Evolutionary conservation across 805 yeast genomes (phyloP).

Genomic region (Priceomyces medius): DNA sequence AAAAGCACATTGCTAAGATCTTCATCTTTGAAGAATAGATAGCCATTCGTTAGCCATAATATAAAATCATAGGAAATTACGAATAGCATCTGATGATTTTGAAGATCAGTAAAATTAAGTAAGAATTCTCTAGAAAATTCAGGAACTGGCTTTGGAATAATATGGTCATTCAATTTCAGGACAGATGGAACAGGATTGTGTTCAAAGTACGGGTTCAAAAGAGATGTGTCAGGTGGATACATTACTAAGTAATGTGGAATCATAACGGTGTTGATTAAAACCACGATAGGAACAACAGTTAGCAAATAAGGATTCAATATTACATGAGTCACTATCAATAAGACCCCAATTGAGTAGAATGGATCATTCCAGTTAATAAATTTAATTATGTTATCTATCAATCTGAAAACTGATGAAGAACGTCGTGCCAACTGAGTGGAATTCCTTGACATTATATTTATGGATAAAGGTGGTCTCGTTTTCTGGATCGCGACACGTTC

Average conservation of each 20-base stretch:
- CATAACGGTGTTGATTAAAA: slow-evolving; percentile 54
- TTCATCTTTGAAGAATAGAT: slow-evolving; percentile 66
- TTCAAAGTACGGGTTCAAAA: slow-evolving; percentile 15
- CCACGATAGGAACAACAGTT: slow-evolving; percentile 53
- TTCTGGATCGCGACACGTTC: slow-evolving; percentile 61
- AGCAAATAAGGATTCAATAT: slow-evolving; percentile 62
- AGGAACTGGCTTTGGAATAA: slow-evolving; percentile 68
- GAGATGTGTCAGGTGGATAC: slow-evolving; percentile 59
- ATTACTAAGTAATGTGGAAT: slow-evolving; percentile 62
- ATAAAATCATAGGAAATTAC: slow-evolving; percentile 60
- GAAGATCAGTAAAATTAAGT: slow-evolving; percentile 77
- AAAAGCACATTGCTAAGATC: slow-evolving; percentile 54
- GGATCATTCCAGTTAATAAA: slow-evolving; percentile 67
- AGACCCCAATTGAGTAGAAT: slow-evolving; percentile 56
- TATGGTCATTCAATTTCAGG: slow-evolving; percentile 48
- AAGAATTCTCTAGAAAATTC: slow-evolving; percentile 77
- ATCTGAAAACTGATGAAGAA: slow-evolving; percentile 57
- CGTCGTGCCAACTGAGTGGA: slow-evolving; percentile 62
- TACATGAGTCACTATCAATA: slow-evolving; percentile 49
- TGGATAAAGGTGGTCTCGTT: slow-evolving; percentile 65
- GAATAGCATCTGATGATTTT: slow-evolving; percentile 72
- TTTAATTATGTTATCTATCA: slow-evolving; percentile 54
- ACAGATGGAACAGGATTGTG: slow-evolving; percentile 43
- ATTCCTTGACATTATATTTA: slow-evolving; percentile 68
- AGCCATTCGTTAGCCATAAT: slow-evolving; percentile 48